A percentile compares a stretch with the other conserved stretches of the same genome.
These are phyloP conservation scores for Boletus fagicola DNA, from an alignment of 768 basidiomycete species.

Conservation along the genomic window DNA sequence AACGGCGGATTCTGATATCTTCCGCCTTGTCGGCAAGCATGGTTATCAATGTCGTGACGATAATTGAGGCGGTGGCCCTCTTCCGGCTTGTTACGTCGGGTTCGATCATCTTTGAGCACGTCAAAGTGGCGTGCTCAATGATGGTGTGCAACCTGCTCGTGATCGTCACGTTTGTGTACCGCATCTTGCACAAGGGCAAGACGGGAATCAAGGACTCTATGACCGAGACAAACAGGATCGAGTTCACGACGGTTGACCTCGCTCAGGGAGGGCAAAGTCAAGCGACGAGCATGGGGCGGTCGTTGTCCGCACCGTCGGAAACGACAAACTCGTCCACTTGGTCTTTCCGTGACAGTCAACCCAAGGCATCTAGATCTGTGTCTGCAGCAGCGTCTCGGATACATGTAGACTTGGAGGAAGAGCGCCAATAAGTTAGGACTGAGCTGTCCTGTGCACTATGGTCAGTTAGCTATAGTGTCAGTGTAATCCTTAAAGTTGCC, in stretches of 20 bases:
- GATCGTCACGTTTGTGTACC: constrained; percentile 17
- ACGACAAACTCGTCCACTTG: not conserved
- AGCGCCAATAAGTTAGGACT: not conserved
- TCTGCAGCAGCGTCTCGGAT: not conserved
- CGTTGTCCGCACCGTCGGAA: not conserved
- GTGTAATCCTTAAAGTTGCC: too few species aligned
- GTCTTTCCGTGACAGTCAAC: not conserved
- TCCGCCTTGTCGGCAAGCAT: constrained; percentile 1
- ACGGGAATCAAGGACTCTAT: not conserved
- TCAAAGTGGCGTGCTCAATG: not conserved
- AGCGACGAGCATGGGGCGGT: not conserved
- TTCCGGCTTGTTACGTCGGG: not conserved
- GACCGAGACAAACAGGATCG: not conserved
- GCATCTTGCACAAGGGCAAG: not conserved
- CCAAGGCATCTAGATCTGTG: not conserved
- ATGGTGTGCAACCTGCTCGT: constrained; percentile 13
- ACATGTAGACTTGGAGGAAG: not conserved
- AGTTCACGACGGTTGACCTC: constrained; percentile 8
- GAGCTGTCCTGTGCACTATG: too few species aligned
- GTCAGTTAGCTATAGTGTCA: too few species aligned
- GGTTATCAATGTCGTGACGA: not conserved
- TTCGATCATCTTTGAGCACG: not conserved
- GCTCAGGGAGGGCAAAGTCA: not conserved
- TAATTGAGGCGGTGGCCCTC: not conserved
- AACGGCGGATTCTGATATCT: constrained; percentile 18